Base-by-base conservation (phyloP, 306 rosid species). In the Ormosia emarginata region DNA sequence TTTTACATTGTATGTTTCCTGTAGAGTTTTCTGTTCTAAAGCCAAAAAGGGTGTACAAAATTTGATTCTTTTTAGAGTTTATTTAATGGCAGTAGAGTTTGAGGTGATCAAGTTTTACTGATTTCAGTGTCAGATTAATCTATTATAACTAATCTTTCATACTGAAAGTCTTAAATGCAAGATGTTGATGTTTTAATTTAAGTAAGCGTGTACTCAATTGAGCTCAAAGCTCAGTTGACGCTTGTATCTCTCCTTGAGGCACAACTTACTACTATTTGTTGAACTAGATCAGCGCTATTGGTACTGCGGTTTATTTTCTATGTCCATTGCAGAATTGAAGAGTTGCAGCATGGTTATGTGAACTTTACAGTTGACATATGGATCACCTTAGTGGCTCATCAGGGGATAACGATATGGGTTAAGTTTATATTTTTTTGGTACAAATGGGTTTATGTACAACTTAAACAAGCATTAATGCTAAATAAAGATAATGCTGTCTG, bases 11-110 rank as follows among this genome's bases (percentile, higher is more conserved):
- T 71, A 53, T 79, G 84, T 71, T 79, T 87, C 11, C 17, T 73
- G 17, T 63, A 64, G 66, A 57, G 10, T 58, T 55, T 59, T 55
- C 83, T 79, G 68, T 83, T 90, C 88, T 88, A 82, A 86, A 90
- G 71, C 67, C 74, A 77, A 41, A 46, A 72, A 67, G 59, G 71
- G 53, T 78, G 91, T 81, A 83, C 67, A 65, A 24, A 76, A 82
- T 77, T 81, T 66, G 85, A 79, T 86, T 80, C 85, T 44, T 83
- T 79, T 8, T 44, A 61, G 59, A 67, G 55, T 71, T 77, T 50
- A 71, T 75, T 71, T 34, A 56, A 56, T 52, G 74, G 17, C 77
- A 65, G 18, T 69, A 70, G 49, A 78, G 71, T 17, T 39, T 71
- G 15, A 11, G 55, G 13, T 49, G 63, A 67, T 40, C 32, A 41